phyloP scores from a whole-genome alignment of 176 grass and related monocot species.

The Ensete ventricosum region DNA sequence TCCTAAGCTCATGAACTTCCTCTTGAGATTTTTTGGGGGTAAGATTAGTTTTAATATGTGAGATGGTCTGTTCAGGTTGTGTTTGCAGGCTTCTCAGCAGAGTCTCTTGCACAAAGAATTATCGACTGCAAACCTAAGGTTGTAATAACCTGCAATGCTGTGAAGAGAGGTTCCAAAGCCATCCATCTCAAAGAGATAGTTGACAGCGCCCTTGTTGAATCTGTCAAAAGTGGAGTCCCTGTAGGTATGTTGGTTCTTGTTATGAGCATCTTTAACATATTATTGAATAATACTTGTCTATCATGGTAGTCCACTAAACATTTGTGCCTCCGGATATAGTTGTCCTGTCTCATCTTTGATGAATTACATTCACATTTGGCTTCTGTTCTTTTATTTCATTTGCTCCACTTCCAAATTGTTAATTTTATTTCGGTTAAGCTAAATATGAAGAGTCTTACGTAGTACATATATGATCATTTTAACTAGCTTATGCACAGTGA shows the following conservation, averaged over 20 bases:
- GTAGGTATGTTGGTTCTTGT: conserved; percentile 37
- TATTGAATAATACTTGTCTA: background rate
- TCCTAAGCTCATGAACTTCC: conserved; percentile 4
- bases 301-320: too few relatives aligned
- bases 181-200: conserved; percentile 94
- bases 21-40: background rate
- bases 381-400: background rate
- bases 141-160: conserved; percentile 92
- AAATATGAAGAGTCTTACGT: background rate
- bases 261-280: too few relatives aligned
- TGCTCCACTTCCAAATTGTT: background rate
- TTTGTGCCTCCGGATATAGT: too few relatives aligned
- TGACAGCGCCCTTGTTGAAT: conserved; percentile 50
- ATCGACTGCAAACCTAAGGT: conserved; percentile 73
- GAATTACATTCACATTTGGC: background rate
- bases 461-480: background rate
- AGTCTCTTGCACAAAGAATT: conserved; percentile 78
- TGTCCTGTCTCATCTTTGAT: background rate
- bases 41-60: background rate
- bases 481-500: too few relatives aligned
- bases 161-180: conserved; percentile 59
- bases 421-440: background rate
- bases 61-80: conserved; percentile 52
- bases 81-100: conserved; percentile 89
- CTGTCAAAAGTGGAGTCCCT: conserved; percentile 47